A percentile compares a stretch with the other conserved stretches of the same genome.
phyloP scores from a whole-genome alignment of 495 filamentous ascomycete species.

The Darksidea phi region DNA sequence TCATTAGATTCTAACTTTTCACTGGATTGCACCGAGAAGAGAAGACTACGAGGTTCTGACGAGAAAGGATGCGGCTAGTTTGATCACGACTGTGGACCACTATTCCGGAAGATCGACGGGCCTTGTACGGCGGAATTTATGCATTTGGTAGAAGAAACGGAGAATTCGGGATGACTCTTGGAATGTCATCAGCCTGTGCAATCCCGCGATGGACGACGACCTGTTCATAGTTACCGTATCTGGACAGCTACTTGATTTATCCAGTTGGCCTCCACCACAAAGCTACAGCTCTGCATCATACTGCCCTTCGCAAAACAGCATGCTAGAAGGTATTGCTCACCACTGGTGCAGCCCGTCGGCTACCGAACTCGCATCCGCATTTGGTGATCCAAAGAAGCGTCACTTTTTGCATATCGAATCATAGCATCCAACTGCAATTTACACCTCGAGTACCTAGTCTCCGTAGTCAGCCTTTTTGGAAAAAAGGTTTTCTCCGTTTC shows the following conservation, averaged over 20 bases:
- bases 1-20: not conserved
- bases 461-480: not conserved
- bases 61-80: not conserved
- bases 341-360: not conserved
- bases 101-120: not conserved
- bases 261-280: too few species aligned
- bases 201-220: too few species aligned
- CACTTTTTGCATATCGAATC: not conserved
- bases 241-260: not conserved
- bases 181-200: not conserved
- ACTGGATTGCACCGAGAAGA: not conserved
- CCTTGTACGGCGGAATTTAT: not conserved
- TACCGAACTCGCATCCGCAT: not conserved
- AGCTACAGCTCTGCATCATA: too few species aligned
- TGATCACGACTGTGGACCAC: conserved; percentile 2
- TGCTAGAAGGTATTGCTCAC: too few species aligned
- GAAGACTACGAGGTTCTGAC: conserved; percentile 1
- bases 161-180: not conserved
- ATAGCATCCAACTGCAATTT: conserved; percentile 1
- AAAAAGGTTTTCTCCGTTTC: conserved; percentile 2
- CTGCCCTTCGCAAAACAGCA: too few species aligned
- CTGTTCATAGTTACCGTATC: too few species aligned
- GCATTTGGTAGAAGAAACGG: not conserved
- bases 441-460: conserved; percentile 1
- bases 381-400: not conserved